Evolutionary conservation across 2,329 filamentous ascomycete genomes (phyloP), one percentile per base, ranked within the genome.

Genomic region (Cercospora brassicicola): DNA sequence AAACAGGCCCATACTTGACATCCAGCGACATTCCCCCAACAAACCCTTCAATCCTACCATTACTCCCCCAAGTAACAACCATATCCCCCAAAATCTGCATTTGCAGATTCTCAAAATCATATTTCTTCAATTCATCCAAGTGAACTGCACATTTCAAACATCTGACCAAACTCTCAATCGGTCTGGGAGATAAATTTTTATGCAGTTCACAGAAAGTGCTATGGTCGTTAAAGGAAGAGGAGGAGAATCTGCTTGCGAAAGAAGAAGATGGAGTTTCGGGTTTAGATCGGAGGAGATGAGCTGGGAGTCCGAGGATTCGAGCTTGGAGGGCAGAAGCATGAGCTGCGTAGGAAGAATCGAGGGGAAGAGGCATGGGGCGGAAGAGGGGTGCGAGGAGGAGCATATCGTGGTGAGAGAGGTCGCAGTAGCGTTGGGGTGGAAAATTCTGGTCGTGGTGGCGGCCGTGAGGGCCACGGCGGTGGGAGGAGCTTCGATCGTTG

Each of bases 161-260:
- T 18, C 64, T 30, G 36, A 74, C 68, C 1, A 76, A 57, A 61
- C 71, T 71, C 18, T 67, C 57, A 20, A 77, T 59, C 0, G 73
- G 73, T 3, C 69, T 30, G 1, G 67, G 56, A 28, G 69, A 73
- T 3, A 76, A 56, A 18, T 73, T 70, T 26, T 70, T 61, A 64
- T 76, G 75, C 13, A 70, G 2, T 7, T 45, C 53, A 61, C 75
- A 76, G 39, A 73, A 70, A 23, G 57, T 68, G 2, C 68, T 69
- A 4, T 28, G 10, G 0, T 53, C 20, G 2, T 55, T 13, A 4
- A 0, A 2, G 11, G 10, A 13, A 5, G 45, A 3, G 26, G 18
- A 51, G 5, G 48, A 53, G 6, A 53, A 53, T 53, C 23, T 7
- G 1, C 1, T 2, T 2, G 48, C 48, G 13, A 51, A 51, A 13